These are phyloP conservation scores for Emydomyces testavorans DNA, from an alignment of 2,329 filamentous ascomycete species.

Conservation along the genomic window DNA sequence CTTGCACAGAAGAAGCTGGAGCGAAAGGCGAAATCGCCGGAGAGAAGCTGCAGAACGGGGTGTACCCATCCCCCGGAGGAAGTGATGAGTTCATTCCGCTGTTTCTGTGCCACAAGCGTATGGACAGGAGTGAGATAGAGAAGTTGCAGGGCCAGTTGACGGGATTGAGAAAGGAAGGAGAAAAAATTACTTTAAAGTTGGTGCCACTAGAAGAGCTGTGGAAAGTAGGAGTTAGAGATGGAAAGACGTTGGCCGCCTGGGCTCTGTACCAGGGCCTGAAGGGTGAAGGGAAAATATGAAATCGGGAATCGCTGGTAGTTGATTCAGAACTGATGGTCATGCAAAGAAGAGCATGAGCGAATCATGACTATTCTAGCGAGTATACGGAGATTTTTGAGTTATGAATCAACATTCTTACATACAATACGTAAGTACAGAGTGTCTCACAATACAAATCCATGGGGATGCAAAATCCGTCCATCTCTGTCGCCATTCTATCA, in stretches of 20 bases:
- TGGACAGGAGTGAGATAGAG: slow-evolving; percentile 39
- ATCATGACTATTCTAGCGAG: background rate
- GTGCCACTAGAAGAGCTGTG: slow-evolving; percentile 42
- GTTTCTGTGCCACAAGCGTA: slow-evolving; percentile 44
- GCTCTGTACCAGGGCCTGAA: slow-evolving; percentile 45
- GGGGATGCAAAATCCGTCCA: background rate
- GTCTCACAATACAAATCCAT: too few species aligned
- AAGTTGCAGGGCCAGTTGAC: slow-evolving; percentile 44
- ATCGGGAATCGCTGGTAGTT: background rate
- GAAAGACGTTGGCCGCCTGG: slow-evolving; percentile 45
- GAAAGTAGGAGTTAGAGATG: slow-evolving; percentile 45
- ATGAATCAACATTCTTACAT: background rate
- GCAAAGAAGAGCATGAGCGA: background rate
- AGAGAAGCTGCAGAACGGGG: slow-evolving; percentile 37
- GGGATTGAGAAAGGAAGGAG: slow-evolving; percentile 44
- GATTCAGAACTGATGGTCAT: background rate
- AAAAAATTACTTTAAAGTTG: slow-evolving; percentile 49
- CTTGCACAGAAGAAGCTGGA: slow-evolving; percentile 7
- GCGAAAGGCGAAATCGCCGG: slow-evolving; percentile 18
- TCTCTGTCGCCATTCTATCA: background rate
- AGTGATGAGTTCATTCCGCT: slow-evolving; percentile 50
- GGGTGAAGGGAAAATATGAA: slow-evolving; percentile 36
- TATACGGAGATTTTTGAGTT: background rate
- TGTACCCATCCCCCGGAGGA: slow-evolving; percentile 46
- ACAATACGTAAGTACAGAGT: too few species aligned